Base-by-base conservation (phyloP, 805 yeast species). In the Tanozyma kutaoensis region DNA sequence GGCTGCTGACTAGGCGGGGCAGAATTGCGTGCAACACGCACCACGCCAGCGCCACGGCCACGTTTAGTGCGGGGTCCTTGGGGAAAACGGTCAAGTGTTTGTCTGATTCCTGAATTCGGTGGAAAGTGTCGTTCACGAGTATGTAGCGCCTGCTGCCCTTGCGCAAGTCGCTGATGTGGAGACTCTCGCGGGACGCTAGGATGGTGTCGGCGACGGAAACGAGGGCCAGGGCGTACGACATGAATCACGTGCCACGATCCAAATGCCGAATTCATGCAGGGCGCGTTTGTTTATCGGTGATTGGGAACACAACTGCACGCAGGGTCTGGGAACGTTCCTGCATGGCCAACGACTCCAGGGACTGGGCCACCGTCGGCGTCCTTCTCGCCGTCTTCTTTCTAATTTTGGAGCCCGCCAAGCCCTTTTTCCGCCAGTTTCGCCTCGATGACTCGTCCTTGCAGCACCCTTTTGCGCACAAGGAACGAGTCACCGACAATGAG, bases 91-190 rank as follows among this genome's bases (percentile, higher is more conserved):
- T 50, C 24, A 69, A 43, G 37, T 61, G 66, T 38, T 66, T 69
- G 28, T 62, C 61, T 36, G 62, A 68, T 25, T 62, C 68, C 23
- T 62, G 51, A 5, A 69, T 48, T 28, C 73, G 40, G 29, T 63
- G 64, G 38, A 67, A 68, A 24, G 50, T 49, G 30, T 67, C 66
- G 38, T 62, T 56, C 25, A 66, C 61, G 28, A 62, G 56, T 26
- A 60, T 57, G 40, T 66, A 69, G 36, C 58, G 61, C 28, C 70
- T 45, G 8, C 73, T 72, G 29, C 62, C 61, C 31, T 54, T 57
- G 30, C 47, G 43, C 35, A 50, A 55, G 30, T 56, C 60, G 14
- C 53, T 42, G 24, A 50, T 47, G 27, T 49, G 48, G 21, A 59
- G 42, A 2, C 43, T 45, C 28, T 44, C 52, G 20, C 57, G 34